phyloP scores from a whole-genome alignment of 306 rosid genomes.

The Inga laurina region DNA sequence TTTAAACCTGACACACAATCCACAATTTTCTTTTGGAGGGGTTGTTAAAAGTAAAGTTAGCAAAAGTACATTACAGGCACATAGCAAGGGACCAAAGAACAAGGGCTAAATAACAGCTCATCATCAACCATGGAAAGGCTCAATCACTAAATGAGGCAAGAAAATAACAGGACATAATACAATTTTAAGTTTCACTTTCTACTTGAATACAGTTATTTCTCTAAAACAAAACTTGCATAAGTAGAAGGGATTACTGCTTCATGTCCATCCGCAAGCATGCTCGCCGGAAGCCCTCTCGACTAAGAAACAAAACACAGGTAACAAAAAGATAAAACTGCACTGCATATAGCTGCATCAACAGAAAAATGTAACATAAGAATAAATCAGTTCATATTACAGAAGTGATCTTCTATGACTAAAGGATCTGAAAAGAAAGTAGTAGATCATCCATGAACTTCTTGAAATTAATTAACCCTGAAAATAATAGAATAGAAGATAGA shows the following conservation, averaged over 20 bases:
- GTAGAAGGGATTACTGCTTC: constrained; percentile 50
- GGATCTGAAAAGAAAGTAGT: constrained; percentile 2
- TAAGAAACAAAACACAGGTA: constrained; percentile 86
- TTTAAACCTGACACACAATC: constrained; percentile 7
- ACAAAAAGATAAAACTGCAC: constrained; percentile 93
- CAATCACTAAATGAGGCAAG: neutral
- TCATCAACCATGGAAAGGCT: neutral
- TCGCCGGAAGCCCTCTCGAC: constrained; percentile 95
- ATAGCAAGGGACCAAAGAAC: neutral
- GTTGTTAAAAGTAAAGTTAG: constrained; percentile 6
- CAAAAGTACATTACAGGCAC: neutral
- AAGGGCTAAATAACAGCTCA: constrained; percentile 12
- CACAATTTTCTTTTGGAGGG: neutral
- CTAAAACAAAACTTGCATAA: constrained; percentile 28
- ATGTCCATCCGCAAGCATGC: constrained; percentile 88
- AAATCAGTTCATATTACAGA: constrained; percentile 7
- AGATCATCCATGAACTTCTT: neutral
- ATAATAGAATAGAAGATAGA: neutral
- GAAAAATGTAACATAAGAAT: neutral
- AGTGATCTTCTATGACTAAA: neutral
- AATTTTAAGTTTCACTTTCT: constrained; percentile 6
- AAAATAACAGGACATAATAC: neutral
- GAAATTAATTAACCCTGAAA: neutral
- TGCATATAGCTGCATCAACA: constrained; percentile 57
- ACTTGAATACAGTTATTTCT: neutral